Percentiles rank a stretch among this genome's conserved stretches.
phyloP scores from a whole-genome alignment of 2,329 filamentous ascomycete species.

The Calonectria hongkongensis region DNA sequence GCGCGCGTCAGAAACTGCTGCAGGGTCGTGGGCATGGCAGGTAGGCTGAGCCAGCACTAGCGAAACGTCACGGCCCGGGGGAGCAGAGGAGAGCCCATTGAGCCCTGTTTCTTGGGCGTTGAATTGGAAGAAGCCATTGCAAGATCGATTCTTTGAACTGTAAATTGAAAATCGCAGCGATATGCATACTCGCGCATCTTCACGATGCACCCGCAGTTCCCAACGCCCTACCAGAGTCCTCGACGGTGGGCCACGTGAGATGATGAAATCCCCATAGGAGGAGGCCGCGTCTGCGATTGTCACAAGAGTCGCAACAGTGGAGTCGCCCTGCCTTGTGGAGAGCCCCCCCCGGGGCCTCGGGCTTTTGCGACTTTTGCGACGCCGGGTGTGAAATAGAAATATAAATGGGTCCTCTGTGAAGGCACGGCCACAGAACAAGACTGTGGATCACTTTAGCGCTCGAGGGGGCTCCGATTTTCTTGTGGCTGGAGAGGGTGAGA shows the following conservation, averaged over 20 bases:
- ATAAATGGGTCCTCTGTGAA: slow-evolving; percentile 6
- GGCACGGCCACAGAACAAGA: slow-evolving; percentile 34
- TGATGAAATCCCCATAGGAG: slow-evolving; percentile 43
- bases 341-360: slow-evolving; percentile 19
- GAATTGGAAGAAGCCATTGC: background rate
- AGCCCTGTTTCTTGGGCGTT: background rate
- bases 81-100: background rate
- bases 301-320: slow-evolving; percentile 36
- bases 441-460: slow-evolving; percentile 28
- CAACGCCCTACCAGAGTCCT: background rate
- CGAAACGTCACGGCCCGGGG: slow-evolving; percentile 34
- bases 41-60: slow-evolving; percentile 33
- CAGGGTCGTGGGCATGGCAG: background rate
- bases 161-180: background rate
- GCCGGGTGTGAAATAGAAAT: slow-evolving; percentile 32
- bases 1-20: slow-evolving; percentile 32
- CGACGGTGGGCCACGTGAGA: slow-evolving; percentile 42
- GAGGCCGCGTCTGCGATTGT: slow-evolving; percentile 51
- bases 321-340: slow-evolving; percentile 25
- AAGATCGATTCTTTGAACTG: background rate
- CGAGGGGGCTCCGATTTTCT: slow-evolving; percentile 10
- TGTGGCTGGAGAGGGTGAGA: slow-evolving; percentile 35
- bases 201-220: background rate
- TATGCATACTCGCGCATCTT: background rate
- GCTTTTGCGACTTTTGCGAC: slow-evolving; percentile 16